Evolutionary conservation across 1,139 yeast genomes (phyloP).

Genomic region (Martiniozyma asiatica): DNA sequence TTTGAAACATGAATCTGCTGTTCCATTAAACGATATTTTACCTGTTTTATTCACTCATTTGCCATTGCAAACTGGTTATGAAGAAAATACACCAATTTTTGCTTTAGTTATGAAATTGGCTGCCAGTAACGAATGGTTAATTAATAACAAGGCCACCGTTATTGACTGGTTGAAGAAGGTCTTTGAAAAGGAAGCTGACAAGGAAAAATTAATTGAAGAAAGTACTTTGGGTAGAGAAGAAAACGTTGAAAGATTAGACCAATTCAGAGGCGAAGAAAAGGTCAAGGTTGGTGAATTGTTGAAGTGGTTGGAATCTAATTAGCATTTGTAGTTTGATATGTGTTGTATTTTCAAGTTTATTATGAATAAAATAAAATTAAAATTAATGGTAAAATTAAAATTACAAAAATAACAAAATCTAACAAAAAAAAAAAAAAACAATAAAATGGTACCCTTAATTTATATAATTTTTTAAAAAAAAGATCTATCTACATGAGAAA

Average conservation of each 20-base stretch:
- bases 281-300: conserved; percentile 53
- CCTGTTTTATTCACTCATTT: conserved; percentile 67
- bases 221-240: conserved; percentile 78
- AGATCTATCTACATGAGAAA: conserved; percentile 10
- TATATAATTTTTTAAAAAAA: no score
- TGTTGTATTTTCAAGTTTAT: no score
- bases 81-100: conserved; percentile 87
- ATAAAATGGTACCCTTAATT: no score
- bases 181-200: conserved; percentile 62
- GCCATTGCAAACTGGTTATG: conserved; percentile 82
- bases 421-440: no score
- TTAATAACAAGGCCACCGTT: conserved; percentile 48
- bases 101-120: conserved; percentile 61
- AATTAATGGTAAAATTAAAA: no score
- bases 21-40: conserved; percentile 72
- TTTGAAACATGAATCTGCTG: conserved; percentile 54
- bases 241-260: conserved; percentile 64
- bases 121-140: conserved; percentile 44
- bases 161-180: conserved; percentile 60
- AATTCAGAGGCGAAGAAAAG: conserved; percentile 61
- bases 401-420: no score
- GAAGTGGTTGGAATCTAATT: conserved; percentile 45
- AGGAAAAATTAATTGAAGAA: conserved; percentile 55
- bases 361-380: no score
- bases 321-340: background rate